These are phyloP conservation scores for Penicillium odoratum DNA, from an alignment of 495 filamentous ascomycete species.

Conservation along the genomic window DNA sequence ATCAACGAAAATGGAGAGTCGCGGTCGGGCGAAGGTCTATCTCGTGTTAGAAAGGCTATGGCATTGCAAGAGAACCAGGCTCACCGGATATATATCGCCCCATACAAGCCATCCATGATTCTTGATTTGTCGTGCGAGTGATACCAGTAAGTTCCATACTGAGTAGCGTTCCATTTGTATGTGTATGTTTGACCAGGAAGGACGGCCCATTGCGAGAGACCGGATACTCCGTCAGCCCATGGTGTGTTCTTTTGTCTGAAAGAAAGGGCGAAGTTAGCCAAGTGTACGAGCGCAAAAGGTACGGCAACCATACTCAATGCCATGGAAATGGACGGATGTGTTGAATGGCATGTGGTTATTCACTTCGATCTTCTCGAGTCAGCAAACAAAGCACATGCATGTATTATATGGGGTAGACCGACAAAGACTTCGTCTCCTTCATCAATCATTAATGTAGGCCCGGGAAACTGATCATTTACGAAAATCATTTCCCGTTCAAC, in stretches of 20 bases:
- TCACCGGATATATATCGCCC: conserved; percentile 39
- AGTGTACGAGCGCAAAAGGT: background rate
- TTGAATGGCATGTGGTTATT: conserved; percentile 52
- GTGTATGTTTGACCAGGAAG: conserved; percentile 40
- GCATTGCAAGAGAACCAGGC: background rate
- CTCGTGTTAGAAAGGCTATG: background rate
- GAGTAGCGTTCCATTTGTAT: conserved; percentile 49
- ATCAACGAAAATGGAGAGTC: conserved; percentile 43
- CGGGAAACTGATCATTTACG: conserved; percentile 57
- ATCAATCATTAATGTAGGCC: conserved; percentile 52
- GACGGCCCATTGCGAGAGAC: conserved; percentile 47
- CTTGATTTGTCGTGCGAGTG: conserved; percentile 51
- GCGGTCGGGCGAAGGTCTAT: conserved; percentile 30
- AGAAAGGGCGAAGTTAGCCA: background rate
- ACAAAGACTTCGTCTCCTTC: conserved; percentile 58
- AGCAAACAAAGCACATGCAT: background rate
- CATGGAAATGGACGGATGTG: conserved; percentile 49
- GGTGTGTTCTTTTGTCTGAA: conserved; percentile 34
- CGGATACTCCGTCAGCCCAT: conserved; percentile 54
- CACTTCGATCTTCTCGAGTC: conserved; percentile 33
- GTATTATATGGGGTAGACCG: background rate
- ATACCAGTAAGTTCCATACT: conserved; percentile 54
- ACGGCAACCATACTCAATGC: conserved; percentile 23
- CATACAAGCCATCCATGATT: conserved; percentile 55
- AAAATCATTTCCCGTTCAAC: conserved; percentile 45